These are phyloP conservation scores for Cadophora luteo-olivacea DNA, from an alignment of 2,329 filamentous ascomycete genomes.

Conservation along the genomic window DNA sequence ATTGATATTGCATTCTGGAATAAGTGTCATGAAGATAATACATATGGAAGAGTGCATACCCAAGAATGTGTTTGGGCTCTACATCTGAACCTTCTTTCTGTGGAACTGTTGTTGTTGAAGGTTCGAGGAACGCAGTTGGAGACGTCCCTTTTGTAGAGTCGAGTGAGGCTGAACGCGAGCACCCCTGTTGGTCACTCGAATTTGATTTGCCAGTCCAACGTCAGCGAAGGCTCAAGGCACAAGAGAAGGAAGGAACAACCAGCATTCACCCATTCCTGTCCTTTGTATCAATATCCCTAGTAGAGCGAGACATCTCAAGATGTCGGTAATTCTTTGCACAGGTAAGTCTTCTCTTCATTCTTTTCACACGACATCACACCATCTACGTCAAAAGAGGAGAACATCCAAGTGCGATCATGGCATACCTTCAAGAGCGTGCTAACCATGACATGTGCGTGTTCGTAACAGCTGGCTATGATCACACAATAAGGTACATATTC, in stretches of 20 bases:
- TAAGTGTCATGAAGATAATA: background rate
- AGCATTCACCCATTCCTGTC: background rate
- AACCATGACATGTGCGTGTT: conserved; percentile 34
- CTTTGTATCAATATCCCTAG: background rate
- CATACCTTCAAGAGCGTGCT: conserved; percentile 37
- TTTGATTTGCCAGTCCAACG: conserved; percentile 14
- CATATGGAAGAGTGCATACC: too few species aligned
- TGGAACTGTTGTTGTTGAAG: too few species aligned
- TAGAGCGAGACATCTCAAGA: conserved; percentile 20
- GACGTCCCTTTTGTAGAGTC: background rate
- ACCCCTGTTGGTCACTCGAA: background rate
- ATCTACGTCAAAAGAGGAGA: background rate
- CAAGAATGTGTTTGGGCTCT: too few species aligned
- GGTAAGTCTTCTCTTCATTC: conserved; percentile 31
- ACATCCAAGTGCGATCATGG: conserved; percentile 18
- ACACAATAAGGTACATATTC: conserved; percentile 69
- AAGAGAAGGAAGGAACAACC: background rate
- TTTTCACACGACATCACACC: background rate
- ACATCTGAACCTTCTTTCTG: too few species aligned
- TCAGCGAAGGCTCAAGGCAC: conserved; percentile 1
- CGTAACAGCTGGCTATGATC: conserved; percentile 71
- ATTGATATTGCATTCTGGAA: background rate
- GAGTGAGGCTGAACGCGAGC: conserved; percentile 8
- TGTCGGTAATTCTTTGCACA: conserved; percentile 41
- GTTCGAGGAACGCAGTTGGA: background rate